These are phyloP conservation scores for Epithele typhae DNA, from an alignment of 768 basidiomycete species.

Conservation along the genomic window DNA sequence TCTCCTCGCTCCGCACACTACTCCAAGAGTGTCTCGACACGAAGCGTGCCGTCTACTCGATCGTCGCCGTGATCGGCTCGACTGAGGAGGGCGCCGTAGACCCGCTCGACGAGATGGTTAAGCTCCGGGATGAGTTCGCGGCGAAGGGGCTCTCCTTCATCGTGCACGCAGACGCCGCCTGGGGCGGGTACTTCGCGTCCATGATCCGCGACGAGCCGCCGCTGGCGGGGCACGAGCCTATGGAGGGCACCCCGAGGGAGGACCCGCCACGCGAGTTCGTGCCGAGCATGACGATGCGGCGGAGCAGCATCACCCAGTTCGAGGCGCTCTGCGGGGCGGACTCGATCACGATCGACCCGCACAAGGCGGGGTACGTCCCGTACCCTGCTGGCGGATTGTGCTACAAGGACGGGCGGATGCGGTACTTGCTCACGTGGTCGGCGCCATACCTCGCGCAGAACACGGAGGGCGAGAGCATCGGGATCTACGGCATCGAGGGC, in stretches of 20 bases:
- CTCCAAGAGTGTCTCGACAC: constrained; percentile 29
- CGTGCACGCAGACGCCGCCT: constrained; percentile 42
- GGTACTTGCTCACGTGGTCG: constrained; percentile 36
- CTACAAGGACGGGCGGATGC: constrained; percentile 35
- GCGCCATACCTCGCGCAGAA: constrained; percentile 28
- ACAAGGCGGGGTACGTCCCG: constrained; percentile 40
- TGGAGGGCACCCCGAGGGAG: too few species aligned
- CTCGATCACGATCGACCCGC: constrained; percentile 39
- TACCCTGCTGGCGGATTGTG: constrained; percentile 40
- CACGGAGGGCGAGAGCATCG: constrained; percentile 30
- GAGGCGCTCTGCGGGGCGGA: constrained; percentile 26
- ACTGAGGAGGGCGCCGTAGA: constrained; percentile 43
- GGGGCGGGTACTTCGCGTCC: constrained; percentile 43
- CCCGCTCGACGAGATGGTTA: constrained; percentile 34
- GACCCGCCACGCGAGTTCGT: constrained; percentile 8
- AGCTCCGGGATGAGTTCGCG: constrained; percentile 28
- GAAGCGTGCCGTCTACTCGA: constrained; percentile 34
- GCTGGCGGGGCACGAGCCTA: not conserved
- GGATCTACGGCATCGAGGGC: constrained; percentile 44
- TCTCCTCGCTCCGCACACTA: constrained; percentile 19
- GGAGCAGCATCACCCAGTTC: constrained; percentile 28
- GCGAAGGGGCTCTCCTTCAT: constrained; percentile 34
- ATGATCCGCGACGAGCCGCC: constrained; percentile 22
- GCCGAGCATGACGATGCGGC: constrained; percentile 27
- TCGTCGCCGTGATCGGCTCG: constrained; percentile 40